Evolutionary conservation across 2,329 filamentous ascomycete genomes (phyloP).

Genomic region (Biscogniauxia marginata): DNA sequence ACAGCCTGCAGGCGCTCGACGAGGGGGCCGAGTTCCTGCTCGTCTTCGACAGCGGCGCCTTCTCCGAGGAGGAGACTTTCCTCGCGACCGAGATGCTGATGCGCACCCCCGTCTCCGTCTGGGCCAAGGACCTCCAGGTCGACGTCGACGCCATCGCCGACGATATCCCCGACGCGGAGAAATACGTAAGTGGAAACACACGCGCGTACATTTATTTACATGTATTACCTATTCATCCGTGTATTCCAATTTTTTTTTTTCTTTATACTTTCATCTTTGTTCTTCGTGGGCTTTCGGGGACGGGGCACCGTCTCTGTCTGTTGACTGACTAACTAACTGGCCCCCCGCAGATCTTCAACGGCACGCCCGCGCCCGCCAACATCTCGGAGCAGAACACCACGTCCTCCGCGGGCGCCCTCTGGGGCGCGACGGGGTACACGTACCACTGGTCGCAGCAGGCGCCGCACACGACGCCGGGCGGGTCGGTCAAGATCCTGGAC

Average conservation of each 20-base stretch:
- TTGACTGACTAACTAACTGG: conserved; percentile 1
- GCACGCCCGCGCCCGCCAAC: conserved; percentile 45
- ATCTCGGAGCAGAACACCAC: conserved; percentile 48
- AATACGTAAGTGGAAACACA: conserved; percentile 41
- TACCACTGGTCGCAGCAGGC: conserved; percentile 53
- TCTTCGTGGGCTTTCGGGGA: not conserved
- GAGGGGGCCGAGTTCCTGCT: conserved; percentile 58
- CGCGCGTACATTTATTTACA: too few relatives aligned
- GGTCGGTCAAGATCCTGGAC: conserved; percentile 60
- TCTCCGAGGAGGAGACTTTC: conserved; percentile 60
- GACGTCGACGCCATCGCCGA: conserved; percentile 47
- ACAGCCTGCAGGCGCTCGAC: conserved; percentile 54
- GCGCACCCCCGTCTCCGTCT: conserved; percentile 50
- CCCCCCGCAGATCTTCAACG: conserved; percentile 45
- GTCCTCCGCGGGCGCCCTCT: conserved; percentile 42
- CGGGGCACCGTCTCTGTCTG: too few relatives aligned
- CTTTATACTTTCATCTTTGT: too few relatives aligned
- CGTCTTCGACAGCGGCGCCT: conserved; percentile 58
- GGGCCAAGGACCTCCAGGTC: conserved; percentile 54
- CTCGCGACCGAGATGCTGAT: conserved; percentile 53
- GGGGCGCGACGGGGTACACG: conserved; percentile 41
- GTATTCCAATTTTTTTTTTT: not conserved
- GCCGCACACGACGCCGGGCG: conserved; percentile 52
- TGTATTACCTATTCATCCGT: too few relatives aligned
- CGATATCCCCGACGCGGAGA: conserved; percentile 44